phyloP scores from a whole-genome alignment of 140 eudicot genomes.

The Erigeron philadelphicus region DNA sequence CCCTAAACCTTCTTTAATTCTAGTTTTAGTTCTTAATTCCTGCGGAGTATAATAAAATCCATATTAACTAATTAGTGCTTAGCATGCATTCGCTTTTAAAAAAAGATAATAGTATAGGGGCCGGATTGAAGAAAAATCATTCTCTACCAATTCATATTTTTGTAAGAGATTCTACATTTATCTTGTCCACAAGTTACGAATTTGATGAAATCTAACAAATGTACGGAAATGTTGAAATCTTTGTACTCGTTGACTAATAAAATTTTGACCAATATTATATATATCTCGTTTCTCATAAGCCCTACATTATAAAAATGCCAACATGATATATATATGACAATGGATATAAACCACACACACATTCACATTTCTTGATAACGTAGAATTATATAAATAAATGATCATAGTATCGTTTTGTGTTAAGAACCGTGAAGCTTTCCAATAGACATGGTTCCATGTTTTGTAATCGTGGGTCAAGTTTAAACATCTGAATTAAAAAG shows the following conservation, averaged over 20 bases:
- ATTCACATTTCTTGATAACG: too few species aligned
- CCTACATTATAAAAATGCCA: too few species aligned
- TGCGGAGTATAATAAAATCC: not conserved
- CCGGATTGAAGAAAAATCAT: not conserved
- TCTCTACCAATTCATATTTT: not conserved
- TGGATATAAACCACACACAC: too few species aligned
- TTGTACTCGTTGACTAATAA: too few species aligned
- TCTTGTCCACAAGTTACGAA: too few species aligned
- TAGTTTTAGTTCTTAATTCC: slow-evolving; percentile 8
- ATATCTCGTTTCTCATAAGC: too few species aligned
- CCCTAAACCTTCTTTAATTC: not conserved
- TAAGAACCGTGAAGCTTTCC: slow-evolving; percentile 19
- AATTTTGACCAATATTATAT: too few species aligned
- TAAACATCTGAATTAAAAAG: slow-evolving; percentile 15
- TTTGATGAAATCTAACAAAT: too few species aligned
- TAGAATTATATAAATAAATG: not conserved
- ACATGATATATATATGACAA: too few species aligned
- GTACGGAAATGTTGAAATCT: too few species aligned
- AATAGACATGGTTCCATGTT: slow-evolving; percentile 39
- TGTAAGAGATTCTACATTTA: too few species aligned
- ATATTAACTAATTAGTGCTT: not conserved
- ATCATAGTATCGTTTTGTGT: not conserved
- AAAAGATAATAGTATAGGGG: not conserved
- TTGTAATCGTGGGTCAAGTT: slow-evolving; percentile 17
- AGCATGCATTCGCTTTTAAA: not conserved